Percentiles rank a stretch among this genome's conserved stretches.
Conservation (phyloP, 441 rosid species). For the Arabidopsis hybrid region DNA sequence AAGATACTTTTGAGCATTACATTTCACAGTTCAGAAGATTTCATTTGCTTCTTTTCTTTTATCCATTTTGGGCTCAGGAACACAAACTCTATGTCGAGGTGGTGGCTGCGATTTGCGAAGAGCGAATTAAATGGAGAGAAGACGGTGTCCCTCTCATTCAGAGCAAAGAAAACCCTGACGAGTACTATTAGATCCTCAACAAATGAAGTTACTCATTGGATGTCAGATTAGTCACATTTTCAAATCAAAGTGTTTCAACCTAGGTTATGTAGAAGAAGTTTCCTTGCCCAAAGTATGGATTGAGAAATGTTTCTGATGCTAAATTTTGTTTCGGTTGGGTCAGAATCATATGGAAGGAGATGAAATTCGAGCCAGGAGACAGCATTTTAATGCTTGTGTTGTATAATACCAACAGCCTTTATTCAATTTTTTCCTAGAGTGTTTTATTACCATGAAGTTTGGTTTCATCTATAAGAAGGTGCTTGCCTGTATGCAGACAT, state of each 20-base stretch:
- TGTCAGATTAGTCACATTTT: constrained; percentile 24
- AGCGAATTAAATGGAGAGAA: constrained; percentile 79
- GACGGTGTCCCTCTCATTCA: constrained; percentile 86
- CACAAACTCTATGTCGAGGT: constrained; percentile 79
- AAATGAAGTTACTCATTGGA: background rate
- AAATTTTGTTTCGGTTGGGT: constrained; percentile 12
- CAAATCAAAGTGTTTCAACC: background rate
- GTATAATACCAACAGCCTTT: constrained; percentile 16
- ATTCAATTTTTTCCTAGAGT: background rate
- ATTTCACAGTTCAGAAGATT: background rate
- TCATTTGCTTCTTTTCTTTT: background rate
- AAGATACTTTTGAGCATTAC: constrained; percentile 10
- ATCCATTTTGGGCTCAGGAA: constrained; percentile 54
- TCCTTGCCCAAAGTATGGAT: constrained; percentile 10
- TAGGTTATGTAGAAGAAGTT: constrained; percentile 12
- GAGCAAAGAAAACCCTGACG: constrained; percentile 57
- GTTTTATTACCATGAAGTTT: constrained; percentile 27
- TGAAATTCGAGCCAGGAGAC: background rate
- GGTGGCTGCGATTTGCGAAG: constrained; percentile 75
- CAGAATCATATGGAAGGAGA: constrained; percentile 1
- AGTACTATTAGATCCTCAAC: constrained; percentile 45
- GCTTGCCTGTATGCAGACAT: background rate
- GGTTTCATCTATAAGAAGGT: constrained; percentile 28
- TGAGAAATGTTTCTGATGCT: constrained; percentile 13
- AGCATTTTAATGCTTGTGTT: constrained; percentile 17